phyloP scores from a whole-genome alignment of 169 alveolate species.

The Toxoplasma gondii region DNA sequence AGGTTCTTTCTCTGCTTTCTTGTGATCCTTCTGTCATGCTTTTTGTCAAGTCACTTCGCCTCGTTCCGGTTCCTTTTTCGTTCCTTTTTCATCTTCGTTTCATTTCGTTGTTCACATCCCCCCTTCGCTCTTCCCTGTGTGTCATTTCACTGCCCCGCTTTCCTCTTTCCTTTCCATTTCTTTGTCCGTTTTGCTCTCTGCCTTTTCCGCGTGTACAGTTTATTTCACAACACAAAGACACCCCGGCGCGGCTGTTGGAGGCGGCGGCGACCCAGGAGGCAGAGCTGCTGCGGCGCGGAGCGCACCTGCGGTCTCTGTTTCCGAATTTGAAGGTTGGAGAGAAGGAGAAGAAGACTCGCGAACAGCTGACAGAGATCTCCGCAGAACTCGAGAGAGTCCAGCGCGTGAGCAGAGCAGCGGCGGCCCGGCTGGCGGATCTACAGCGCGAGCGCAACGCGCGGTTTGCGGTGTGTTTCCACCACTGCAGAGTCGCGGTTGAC shows the following conservation, averaged over 20 bases:
- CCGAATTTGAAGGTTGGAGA: conserved; percentile 31
- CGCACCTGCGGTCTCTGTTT: background rate
- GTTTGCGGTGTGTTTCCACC: background rate
- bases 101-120: too few species aligned
- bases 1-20: too few species aligned
- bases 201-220: too few species aligned
- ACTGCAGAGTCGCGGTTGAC: conserved; percentile 20
- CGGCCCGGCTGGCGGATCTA: background rate
- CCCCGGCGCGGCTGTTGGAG: background rate
- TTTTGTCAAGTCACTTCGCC: too few species aligned
- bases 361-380: background rate
- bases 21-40: too few species aligned
- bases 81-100: too few species aligned
- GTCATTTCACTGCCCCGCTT: too few species aligned
- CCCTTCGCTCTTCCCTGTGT: too few species aligned
- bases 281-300: background rate
- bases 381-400: background rate
- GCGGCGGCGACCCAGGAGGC: background rate
- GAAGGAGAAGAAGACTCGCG: background rate
- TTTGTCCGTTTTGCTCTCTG: too few species aligned
- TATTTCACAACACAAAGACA: background rate
- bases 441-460: conserved; percentile 4
- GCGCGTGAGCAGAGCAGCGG: background rate
- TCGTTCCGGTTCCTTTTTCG: too few species aligned
- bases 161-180: background rate